Evolutionary conservation across 2,329 filamentous ascomycete genomes (phyloP).

Genomic region (Akanthomyces dipterigenus): DNA sequence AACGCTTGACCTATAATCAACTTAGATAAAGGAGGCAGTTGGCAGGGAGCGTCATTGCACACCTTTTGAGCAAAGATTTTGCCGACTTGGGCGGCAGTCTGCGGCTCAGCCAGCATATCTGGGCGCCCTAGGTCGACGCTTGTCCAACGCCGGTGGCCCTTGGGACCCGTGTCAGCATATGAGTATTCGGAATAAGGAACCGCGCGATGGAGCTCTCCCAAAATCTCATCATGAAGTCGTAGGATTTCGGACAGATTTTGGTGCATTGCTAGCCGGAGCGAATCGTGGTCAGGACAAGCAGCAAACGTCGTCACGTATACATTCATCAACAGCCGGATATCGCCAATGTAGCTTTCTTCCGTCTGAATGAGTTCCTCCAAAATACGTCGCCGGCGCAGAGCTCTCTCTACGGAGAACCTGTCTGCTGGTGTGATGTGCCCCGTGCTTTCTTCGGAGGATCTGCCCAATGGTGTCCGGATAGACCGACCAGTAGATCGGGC

Average conservation of each 20-base stretch:
- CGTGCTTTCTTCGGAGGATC: slow-evolving; percentile 58
- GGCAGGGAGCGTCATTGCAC: background rate
- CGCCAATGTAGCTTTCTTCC: slow-evolving; percentile 82
- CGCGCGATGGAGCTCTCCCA: slow-evolving; percentile 63
- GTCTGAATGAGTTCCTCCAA: slow-evolving; percentile 80
- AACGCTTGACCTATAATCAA: slow-evolving; percentile 60
- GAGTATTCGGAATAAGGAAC: slow-evolving; percentile 63
- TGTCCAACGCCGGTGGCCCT: slow-evolving; percentile 38
- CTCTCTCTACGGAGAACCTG: slow-evolving; percentile 53
- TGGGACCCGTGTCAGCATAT: slow-evolving; percentile 30
- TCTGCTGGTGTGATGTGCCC: slow-evolving; percentile 45
- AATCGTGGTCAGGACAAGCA: slow-evolving; percentile 56
- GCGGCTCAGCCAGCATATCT: slow-evolving; percentile 51
- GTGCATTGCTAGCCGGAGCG: slow-evolving; percentile 64
- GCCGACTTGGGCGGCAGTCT: slow-evolving; percentile 53
- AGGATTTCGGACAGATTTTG: slow-evolving; percentile 74
- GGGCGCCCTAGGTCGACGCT: slow-evolving; percentile 42
- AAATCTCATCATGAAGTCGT: slow-evolving; percentile 73
- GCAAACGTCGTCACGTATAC: slow-evolving; percentile 73
- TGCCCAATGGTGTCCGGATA: slow-evolving; percentile 5
- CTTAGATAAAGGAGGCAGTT: background rate
- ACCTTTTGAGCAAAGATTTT: slow-evolving; percentile 55
- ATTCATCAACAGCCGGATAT: slow-evolving; percentile 79
- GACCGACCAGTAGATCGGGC: slow-evolving; percentile 5
- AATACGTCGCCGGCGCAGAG: slow-evolving; percentile 69